Percentiles rank a stretch among this genome's conserved stretches.
phyloP scores from a whole-genome alignment of 192 early-diverging fungal genomes.

The Martensiomyces pterosporus region DNA sequence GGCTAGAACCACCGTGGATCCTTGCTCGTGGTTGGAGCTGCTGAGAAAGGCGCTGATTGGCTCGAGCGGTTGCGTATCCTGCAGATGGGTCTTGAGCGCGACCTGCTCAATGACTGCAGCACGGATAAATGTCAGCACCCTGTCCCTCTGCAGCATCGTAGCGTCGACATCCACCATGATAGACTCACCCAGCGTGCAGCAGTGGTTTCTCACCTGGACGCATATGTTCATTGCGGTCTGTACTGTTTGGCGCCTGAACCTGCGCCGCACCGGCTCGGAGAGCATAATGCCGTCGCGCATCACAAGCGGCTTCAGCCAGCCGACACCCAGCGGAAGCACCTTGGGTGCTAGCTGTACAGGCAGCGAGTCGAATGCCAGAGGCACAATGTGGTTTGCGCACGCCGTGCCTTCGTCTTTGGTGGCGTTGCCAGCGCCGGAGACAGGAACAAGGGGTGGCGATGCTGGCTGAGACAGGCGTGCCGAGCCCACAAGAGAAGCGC shows the following conservation, averaged over 20 bases:
- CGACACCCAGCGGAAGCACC: constrained; percentile 44
- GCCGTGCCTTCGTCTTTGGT: neutral
- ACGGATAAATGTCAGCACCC: constrained; percentile 48
- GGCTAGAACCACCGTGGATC: constrained; percentile 35
- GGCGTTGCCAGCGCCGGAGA: too few relatives aligned
- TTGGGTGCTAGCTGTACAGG: constrained; percentile 37
- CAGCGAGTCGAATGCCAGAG: constrained; percentile 24
- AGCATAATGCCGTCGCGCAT: constrained; percentile 49
- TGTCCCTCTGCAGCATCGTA: constrained; percentile 46
- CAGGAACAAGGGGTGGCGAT: neutral
- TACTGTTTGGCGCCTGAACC: constrained; percentile 33
- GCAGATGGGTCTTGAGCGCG: constrained; percentile 34
- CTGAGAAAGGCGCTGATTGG: constrained; percentile 26
- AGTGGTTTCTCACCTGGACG: constrained; percentile 49
- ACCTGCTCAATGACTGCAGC: constrained; percentile 47
- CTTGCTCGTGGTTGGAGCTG: constrained; percentile 8
- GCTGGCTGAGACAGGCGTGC: neutral
- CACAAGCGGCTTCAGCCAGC: constrained; percentile 50
- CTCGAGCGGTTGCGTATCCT: constrained; percentile 24
- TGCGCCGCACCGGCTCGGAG: constrained; percentile 22
- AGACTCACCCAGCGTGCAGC: constrained; percentile 47
- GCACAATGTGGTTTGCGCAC: constrained; percentile 25
- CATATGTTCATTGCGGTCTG: constrained; percentile 49
- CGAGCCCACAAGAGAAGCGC: constrained; percentile 28
- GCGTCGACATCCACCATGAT: constrained; percentile 45